Base-by-base conservation (phyloP, 768 basidiomycete species). In the Boletus tomentosulus region DNA sequence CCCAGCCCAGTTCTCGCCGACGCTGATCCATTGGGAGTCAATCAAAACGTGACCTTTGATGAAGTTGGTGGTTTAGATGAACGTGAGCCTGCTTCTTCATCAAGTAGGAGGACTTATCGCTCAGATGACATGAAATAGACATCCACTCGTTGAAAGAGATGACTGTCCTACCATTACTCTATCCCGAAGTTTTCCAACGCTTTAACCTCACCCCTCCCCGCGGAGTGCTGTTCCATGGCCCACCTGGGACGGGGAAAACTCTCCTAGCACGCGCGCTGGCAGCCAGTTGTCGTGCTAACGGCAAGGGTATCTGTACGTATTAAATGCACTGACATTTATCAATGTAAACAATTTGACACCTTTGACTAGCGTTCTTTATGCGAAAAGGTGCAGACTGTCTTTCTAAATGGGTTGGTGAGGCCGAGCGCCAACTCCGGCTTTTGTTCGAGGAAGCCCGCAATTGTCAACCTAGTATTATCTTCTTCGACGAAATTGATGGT, bases 401-500 rank as follows among this genome's bases (percentile, higher is more conserved):
- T 28, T 95, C 93, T 7, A 99, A 99, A 74, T 99, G 96, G 96
- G 97, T 99, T 12, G 97, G 97, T 49, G 97, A 99, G 73, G 96
- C 97, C 6, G 97, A 98, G 66, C 85, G 97, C 2, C 96, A 98
- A 68, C 79, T 99, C 3, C 84, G 97, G 1, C 79, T 98, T 38
- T 78, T 98, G 13, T 99, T 99, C 68, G 96, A 98, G 59, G 96
- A 98, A 75, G 97, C 97, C 1, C 82, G 85, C 46, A 85, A 86
- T 49, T 88, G 84, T 48, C 96, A 98, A 64, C 96, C 97, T 0
- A 89, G 87, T 59, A 98, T 98, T 71, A 98, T 99, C 66, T 99
- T 99, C 76, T 98, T 99, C 68, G 97, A 99, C 66, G 97, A 99
- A 73, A 98, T 99, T 61, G 97, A 99, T 66, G 97, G 96, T 59